Evolutionary conservation across 139 green algal genomes (phyloP).

Genomic region (Chlorella sp.): DNA sequence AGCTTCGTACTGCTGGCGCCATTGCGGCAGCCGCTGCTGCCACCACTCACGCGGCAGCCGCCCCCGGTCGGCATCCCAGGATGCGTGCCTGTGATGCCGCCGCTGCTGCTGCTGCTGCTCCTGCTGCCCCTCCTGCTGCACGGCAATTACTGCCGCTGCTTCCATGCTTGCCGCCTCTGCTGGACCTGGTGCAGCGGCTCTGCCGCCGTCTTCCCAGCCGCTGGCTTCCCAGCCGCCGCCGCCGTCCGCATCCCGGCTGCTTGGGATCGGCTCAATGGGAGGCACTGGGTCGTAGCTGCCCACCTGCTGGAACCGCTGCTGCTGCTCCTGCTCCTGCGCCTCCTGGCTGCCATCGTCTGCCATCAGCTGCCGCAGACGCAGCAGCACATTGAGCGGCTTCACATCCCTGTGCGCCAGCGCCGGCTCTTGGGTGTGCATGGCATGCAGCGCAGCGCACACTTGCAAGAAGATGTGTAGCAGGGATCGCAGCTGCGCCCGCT

Average conservation of each 20-base stretch:
- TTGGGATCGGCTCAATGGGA: not conserved
- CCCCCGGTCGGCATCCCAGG: too few species aligned
- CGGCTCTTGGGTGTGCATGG: constrained; percentile 70
- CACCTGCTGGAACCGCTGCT: not conserved
- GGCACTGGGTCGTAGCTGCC: not conserved
- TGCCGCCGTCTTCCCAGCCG: not conserved
- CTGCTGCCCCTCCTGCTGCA: not conserved
- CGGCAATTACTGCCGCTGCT: not conserved
- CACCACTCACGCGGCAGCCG: not conserved
- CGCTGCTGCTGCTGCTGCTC: not conserved
- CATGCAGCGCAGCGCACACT: constrained; percentile 66
- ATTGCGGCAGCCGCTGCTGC: not conserved
- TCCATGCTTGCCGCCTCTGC: not conserved
- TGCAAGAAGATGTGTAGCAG: constrained; percentile 62
- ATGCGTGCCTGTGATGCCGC: too few species aligned
- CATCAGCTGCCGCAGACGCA: constrained; percentile 25
- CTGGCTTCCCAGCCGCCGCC: not conserved
- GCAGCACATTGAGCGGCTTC: constrained; percentile 90
- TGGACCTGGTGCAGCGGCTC: not conserved
- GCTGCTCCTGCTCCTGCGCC: not conserved
- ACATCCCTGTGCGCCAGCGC: constrained; percentile 83
- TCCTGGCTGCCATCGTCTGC: not conserved
- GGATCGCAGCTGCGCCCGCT: not conserved
- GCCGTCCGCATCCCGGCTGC: not conserved
- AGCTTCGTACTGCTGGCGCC: constrained; percentile 32